phyloP scores from a whole-genome alignment of 495 filamentous ascomycete species.

The Penicillium steckii region DNA sequence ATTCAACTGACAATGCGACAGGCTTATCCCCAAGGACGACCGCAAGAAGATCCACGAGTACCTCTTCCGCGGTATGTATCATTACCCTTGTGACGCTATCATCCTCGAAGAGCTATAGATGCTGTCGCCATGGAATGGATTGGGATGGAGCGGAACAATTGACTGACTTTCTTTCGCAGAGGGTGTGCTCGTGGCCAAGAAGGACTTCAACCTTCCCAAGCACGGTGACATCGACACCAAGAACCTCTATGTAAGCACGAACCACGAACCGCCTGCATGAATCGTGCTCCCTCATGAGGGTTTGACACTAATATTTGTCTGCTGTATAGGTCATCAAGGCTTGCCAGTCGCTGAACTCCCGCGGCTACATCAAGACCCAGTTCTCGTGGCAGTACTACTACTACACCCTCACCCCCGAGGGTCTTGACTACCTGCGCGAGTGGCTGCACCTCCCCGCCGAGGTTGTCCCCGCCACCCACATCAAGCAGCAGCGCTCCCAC shows the following conservation, averaged over 20 bases:
- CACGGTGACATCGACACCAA: constrained; percentile 95
- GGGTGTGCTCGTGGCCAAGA: constrained; percentile 98
- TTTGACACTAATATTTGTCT: neutral
- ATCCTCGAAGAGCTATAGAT: constrained; percentile 7
- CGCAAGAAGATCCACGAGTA: constrained; percentile 99
- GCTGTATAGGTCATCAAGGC: constrained; percentile 86
- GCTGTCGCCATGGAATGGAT: neutral
- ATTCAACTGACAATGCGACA: constrained; percentile 36
- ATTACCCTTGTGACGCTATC: constrained; percentile 16
- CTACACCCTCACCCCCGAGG: constrained; percentile 99
- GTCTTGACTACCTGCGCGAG: constrained; percentile 99
- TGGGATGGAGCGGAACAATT: constrained; percentile 4
- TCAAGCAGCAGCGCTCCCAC: constrained; percentile 99
- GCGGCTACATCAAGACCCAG: constrained; percentile 97
- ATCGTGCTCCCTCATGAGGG: no score
- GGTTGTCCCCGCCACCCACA: constrained; percentile 98
- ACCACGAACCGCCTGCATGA: no score
- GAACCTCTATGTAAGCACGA: constrained; percentile 73
- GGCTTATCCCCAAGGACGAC: constrained; percentile 99
- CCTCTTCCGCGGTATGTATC: constrained; percentile 87
- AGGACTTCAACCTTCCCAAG: constrained; percentile 94
- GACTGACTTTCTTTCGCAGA: constrained; percentile 51
- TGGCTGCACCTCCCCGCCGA: constrained; percentile 99
- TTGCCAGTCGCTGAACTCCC: constrained; percentile 93
- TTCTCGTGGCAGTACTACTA: constrained; percentile 99